Evolutionary conservation across 192 early-diverging fungal species (phyloP).

Genomic region (Bifiguratus adelaidae): DNA sequence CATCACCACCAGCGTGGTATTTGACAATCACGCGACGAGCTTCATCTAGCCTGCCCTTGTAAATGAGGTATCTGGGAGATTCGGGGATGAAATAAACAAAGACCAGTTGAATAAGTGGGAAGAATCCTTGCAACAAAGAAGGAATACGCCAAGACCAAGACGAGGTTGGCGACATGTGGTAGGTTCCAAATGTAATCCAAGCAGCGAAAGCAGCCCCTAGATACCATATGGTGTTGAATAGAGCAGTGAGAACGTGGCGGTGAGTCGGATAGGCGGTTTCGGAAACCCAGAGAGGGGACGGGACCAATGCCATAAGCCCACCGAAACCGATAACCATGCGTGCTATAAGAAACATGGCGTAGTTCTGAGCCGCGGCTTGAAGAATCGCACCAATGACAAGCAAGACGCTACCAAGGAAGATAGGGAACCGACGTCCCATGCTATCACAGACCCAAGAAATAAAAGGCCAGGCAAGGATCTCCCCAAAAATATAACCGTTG

Average conservation of each 20-base stretch:
- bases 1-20: background rate
- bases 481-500: constrained; percentile 3
- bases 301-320: background rate
- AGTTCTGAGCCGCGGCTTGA: constrained; percentile 4
- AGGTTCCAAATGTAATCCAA: constrained; percentile 4
- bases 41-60: background rate
- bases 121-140: constrained; percentile 1
- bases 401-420: background rate
- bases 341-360: constrained; percentile 1
- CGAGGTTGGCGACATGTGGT: background rate
- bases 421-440: constrained; percentile 6
- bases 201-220: constrained; percentile 5
- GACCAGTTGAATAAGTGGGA: background rate
- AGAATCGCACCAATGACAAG: constrained; percentile 3
- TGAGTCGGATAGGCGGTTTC: constrained; percentile 10
- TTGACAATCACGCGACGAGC: background rate
- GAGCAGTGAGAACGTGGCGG: background rate
- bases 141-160: constrained; percentile 10
- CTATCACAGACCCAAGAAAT: background rate
- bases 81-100: background rate
- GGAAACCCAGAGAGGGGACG: constrained; percentile 1
- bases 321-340: constrained; percentile 7
- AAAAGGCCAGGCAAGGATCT: background rate
- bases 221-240: constrained; percentile 1
- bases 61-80: constrained; percentile 2